Base-by-base conservation (phyloP, 108 stramenopile species). In the Cylindrotheca fusiformis region DNA sequence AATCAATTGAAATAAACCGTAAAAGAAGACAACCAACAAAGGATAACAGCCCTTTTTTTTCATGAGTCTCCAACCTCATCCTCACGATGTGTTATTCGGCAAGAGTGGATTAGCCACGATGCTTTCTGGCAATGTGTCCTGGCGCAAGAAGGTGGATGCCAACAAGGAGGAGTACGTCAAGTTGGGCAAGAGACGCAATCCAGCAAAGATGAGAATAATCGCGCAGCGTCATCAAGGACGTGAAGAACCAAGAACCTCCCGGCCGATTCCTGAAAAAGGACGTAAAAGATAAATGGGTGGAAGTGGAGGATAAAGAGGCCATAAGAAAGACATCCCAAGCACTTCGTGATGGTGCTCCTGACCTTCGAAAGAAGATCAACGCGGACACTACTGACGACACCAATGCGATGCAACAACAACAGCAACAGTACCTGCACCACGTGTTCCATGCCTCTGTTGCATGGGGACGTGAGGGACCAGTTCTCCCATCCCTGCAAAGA, bases 301-400 rank as follows among this genome's bases (percentile, higher is more conserved):
- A 90, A 58, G 77, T 90, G 8, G 88, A 85, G n/a, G 85, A 90
- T 61, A 65, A 73, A 41, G 59, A 63, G 28, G 88, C 88, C 1
- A 63, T 60, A 22, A 77, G 81, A 55, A 90, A 90, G 67, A 86
- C 85, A n/a, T n/a, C n/a, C n/a, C n/a, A n/a, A n/a, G n/a, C n/a
- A n/a, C 57, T 90, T 55, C 68, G 89, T 29, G 89, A 90, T 51
- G 85, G 85, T 29, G 85, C 85, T 8, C 85, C 85, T n/a, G 78
- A 83, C 20, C 77, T 89, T 45, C 76, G 84, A 17, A 73, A 55
- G 4, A 74, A 82, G 30, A 66, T 82, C 45, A 52, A 49, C 14
- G 52, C 58, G 19, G 63, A 46, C 14, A 2, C 58, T n/a, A 48
- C 45, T 24, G 25, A 33, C 5, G 51, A 27, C 18, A 25, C 21